These are phyloP conservation scores for Hygrophorus russula DNA, from an alignment of 768 basidiomycete species.

Conservation along the genomic window DNA sequence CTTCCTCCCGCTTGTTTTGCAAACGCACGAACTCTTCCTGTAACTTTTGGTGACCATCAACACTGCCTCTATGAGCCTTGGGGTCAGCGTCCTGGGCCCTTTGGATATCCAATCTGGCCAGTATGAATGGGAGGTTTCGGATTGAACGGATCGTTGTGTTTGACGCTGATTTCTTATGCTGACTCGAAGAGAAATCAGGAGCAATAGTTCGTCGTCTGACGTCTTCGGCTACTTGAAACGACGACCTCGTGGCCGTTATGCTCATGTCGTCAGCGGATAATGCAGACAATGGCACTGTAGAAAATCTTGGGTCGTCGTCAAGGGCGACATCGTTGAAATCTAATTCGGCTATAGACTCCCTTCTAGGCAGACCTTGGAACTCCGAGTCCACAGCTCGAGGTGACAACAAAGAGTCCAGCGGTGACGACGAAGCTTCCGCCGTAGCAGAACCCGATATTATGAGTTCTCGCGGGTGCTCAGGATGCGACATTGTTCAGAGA, in stretches of 20 bases:
- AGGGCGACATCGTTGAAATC: conserved; percentile 58
- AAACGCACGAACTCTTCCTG: conserved; percentile 68
- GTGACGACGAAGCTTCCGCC: neutral
- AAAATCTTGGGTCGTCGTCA: conserved; percentile 32
- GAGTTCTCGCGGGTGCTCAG: no score
- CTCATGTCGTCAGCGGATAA: conserved; percentile 3
- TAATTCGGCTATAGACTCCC: conserved; percentile 39
- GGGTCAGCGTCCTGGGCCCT: conserved; percentile 19
- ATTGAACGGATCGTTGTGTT: conserved; percentile 44
- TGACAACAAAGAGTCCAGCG: conserved; percentile 40
- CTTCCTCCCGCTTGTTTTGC: conserved; percentile 41
- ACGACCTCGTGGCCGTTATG: conserved; percentile 17
- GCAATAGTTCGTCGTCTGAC: conserved; percentile 5
- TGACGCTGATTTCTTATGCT: conserved; percentile 58
- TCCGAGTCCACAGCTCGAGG: conserved; percentile 25
- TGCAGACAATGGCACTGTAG: conserved; percentile 24
- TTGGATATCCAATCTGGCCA: conserved; percentile 41
- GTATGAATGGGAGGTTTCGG: conserved; percentile 41
- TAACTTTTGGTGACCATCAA: conserved; percentile 58
- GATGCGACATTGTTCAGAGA: no score
- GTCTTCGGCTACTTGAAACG: conserved; percentile 3
- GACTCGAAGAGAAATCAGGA: conserved; percentile 12
- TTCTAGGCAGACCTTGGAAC: conserved; percentile 15
- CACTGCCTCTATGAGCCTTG: conserved; percentile 31
- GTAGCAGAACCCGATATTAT: no score